These are phyloP conservation scores for Metschnikowia picachoensis DNA, from an alignment of 805 yeast genomes.

Conservation along the genomic window DNA sequence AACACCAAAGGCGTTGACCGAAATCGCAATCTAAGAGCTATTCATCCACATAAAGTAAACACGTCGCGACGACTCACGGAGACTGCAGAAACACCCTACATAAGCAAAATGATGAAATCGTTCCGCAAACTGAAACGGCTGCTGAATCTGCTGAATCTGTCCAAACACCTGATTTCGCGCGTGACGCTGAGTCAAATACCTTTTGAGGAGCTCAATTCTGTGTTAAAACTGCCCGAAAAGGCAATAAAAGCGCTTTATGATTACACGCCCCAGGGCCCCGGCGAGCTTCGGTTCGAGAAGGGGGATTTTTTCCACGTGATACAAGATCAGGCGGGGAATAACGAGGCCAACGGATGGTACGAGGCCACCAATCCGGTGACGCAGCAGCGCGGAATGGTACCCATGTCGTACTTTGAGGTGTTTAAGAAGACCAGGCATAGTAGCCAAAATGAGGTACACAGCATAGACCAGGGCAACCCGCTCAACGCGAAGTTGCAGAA, in stretches of 20 bases:
- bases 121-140: slow-evolving; percentile 41
- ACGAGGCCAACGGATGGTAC: slow-evolving; percentile 60
- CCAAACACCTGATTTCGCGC: slow-evolving; percentile 33
- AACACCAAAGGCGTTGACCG: no score
- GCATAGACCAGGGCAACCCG: slow-evolving; percentile 17
- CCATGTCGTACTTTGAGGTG: slow-evolving; percentile 76
- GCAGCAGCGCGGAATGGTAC: slow-evolving; percentile 79
- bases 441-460: slow-evolving; percentile 17
- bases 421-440: slow-evolving; percentile 52
- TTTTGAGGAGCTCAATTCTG: slow-evolving; percentile 17
- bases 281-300: slow-evolving; percentile 70
- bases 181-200: slow-evolving; percentile 20
- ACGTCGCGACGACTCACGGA: not conserved
- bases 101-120: slow-evolving; percentile 33
- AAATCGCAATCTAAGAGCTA: not conserved
- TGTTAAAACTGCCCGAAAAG: slow-evolving; percentile 61
- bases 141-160: slow-evolving; percentile 26
- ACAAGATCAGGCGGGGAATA: slow-evolving; percentile 20
- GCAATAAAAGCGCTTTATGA: slow-evolving; percentile 80
- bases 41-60: not conserved
- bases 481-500: slow-evolving; percentile 20
- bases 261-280: slow-evolving; percentile 74
- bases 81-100: not conserved
- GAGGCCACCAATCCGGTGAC: slow-evolving; percentile 86
- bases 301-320: slow-evolving; percentile 88